phyloP scores from a whole-genome alignment of 139 green algal genomes.

The Micromonas pusilla region DNA sequence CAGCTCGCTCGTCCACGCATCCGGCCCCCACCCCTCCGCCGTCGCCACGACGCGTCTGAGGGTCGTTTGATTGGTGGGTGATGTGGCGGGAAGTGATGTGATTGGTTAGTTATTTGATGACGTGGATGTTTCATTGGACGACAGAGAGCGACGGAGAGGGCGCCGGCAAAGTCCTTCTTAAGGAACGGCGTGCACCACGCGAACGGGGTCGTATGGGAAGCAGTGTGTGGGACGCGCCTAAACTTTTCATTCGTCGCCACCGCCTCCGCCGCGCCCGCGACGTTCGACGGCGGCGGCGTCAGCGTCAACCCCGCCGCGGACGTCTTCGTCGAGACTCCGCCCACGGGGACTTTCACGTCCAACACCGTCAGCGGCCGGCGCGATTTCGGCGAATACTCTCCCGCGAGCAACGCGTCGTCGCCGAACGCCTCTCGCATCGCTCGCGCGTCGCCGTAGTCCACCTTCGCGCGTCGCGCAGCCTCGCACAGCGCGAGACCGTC shows the following conservation, averaged over 20 bases:
- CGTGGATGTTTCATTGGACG: too few relatives aligned
- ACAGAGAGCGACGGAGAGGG: too few relatives aligned
- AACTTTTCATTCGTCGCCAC: not conserved
- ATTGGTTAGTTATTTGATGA: too few relatives aligned
- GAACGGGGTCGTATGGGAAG: too few relatives aligned
- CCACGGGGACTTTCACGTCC: not conserved
- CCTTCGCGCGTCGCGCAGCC: not conserved
- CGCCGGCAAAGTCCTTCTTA: too few relatives aligned
- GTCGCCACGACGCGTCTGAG: not conserved
- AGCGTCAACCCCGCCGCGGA: not conserved
- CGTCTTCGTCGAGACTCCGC: not conserved
- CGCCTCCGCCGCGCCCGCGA: not conserved
- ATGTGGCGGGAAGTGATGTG: too few relatives aligned
- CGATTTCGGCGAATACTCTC: not conserved
- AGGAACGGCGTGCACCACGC: too few relatives aligned
- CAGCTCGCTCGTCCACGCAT: not conserved
- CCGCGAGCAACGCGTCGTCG: not conserved
- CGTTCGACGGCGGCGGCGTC: not conserved
- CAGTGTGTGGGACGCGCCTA: too few relatives aligned
- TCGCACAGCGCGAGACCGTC: not conserved
- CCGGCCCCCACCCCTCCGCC: too few relatives aligned
- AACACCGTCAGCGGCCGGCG: not conserved
- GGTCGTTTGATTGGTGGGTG: too few relatives aligned
- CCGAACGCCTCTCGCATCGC: slow-evolving; percentile 1
- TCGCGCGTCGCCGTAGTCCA: not conserved